Evolutionary conservation across 257 asterid species (phyloP).

Genomic region (Osmanthus fragrans): DNA sequence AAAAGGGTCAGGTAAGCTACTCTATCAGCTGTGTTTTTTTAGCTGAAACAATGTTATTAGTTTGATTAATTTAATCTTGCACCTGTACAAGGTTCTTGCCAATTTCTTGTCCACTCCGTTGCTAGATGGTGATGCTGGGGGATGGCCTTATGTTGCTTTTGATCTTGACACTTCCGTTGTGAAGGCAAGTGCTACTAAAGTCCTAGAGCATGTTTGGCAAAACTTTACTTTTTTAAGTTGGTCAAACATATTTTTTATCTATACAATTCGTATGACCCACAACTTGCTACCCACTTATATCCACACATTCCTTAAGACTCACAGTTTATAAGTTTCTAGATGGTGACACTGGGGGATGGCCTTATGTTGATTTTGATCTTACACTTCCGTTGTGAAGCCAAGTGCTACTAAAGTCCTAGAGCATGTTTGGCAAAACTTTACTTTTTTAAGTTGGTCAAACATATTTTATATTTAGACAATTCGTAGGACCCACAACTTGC

Average conservation of each 20-base stretch:
- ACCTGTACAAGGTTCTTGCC: constrained; percentile 80
- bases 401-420: constrained; percentile 23
- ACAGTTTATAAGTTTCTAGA: constrained; percentile 44
- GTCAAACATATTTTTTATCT: too few relatives aligned
- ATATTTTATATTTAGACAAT: too few relatives aligned
- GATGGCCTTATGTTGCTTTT: constrained; percentile 86
- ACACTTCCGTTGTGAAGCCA: constrained; percentile 88
- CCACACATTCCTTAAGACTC: too few relatives aligned
- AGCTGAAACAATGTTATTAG: constrained; percentile 10
- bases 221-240: too few relatives aligned
- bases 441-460: too few relatives aligned
- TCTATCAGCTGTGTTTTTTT: not conserved
- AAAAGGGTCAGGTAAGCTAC: constrained; percentile 84
- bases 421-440: too few relatives aligned
- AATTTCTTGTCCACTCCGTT: constrained; percentile 84
- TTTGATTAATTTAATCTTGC: constrained; percentile 26
- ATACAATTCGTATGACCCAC: too few relatives aligned
- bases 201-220: not conserved
- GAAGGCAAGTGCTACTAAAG: constrained; percentile 54
- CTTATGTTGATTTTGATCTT: constrained; percentile 89
- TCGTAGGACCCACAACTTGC: too few relatives aligned
- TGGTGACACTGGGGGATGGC: constrained; percentile 64
- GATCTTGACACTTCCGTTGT: constrained; percentile 93
- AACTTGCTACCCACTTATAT: too few relatives aligned
- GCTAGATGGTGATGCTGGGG: constrained; percentile 62